These are phyloP conservation scores for Fusarium oxysporum DNA, from an alignment of 2,329 filamentous ascomycete species.

Conservation along the genomic window DNA sequence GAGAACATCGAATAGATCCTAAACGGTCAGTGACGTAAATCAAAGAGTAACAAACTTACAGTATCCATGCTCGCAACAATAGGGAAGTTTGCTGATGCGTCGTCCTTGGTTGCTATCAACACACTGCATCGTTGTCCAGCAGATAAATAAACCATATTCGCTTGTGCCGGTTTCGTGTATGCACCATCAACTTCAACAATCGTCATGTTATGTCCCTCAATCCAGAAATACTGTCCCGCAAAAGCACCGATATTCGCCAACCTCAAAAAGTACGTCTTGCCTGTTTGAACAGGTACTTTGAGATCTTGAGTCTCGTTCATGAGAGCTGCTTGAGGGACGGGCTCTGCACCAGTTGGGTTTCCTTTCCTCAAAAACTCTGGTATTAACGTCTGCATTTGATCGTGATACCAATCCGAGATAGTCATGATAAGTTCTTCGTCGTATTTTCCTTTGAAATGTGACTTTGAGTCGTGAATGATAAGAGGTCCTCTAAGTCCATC, in stretches of 20 bases:
- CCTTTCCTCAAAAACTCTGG: constrained; percentile 62
- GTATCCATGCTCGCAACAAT: constrained; percentile 78
- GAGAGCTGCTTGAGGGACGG: constrained; percentile 75
- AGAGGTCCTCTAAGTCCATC: constrained; percentile 75
- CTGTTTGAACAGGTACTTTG: constrained; percentile 68
- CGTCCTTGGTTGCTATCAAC: constrained; percentile 70
- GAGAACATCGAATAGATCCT: constrained; percentile 75
- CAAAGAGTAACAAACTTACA: constrained; percentile 49
- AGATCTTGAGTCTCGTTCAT: constrained; percentile 77
- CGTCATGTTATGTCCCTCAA: constrained; percentile 73
- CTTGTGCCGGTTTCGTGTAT: constrained; percentile 70
- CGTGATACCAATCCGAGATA: constrained; percentile 80
- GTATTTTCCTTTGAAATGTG: constrained; percentile 66
- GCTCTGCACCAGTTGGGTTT: constrained; percentile 70
- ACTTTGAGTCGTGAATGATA: constrained; percentile 71
- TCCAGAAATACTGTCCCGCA: constrained; percentile 73
- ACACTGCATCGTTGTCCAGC: constrained; percentile 76
- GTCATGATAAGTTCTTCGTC: constrained; percentile 74
- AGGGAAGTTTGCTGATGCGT: constrained; percentile 71
- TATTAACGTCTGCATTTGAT: constrained; percentile 62
- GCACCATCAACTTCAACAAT: constrained; percentile 81
- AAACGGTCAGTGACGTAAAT: constrained; percentile 11
- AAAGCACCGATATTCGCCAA: constrained; percentile 78
- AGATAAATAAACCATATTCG: constrained; percentile 73
- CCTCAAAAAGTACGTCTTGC: constrained; percentile 63